phyloP scores from a whole-genome alignment of 2,329 filamentous ascomycete genomes.

The Colletotrichum kahawae region DNA sequence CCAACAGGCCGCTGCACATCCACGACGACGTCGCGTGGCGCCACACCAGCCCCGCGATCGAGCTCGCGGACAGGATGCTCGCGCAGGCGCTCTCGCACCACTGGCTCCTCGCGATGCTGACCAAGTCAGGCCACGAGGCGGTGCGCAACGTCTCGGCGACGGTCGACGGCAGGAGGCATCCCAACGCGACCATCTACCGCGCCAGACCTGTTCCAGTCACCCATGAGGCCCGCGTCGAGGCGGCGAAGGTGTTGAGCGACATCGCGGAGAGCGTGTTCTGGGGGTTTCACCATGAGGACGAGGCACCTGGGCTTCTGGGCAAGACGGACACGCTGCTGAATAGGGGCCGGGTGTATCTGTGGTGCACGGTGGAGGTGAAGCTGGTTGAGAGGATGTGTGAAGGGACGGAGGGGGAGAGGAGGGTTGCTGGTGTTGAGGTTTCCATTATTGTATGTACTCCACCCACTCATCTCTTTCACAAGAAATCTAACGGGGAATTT shows the following conservation, averaged over 20 bases:
- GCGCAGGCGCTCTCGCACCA: neutral
- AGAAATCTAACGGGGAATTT: neutral
- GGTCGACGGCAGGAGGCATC: neutral
- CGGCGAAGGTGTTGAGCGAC: neutral
- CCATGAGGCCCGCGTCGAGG: neutral
- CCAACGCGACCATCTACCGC: neutral
- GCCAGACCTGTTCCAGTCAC: neutral
- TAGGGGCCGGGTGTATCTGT: neutral
- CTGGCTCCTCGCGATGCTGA: neutral
- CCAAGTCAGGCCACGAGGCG: neutral
- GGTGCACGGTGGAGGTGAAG: neutral
- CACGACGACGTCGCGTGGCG: neutral
- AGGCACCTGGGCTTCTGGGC: neutral
- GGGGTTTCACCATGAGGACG: neutral
- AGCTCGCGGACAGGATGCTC: conserved; percentile 4
- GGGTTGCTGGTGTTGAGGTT: neutral
- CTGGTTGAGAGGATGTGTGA: neutral
- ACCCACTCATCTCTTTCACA: neutral
- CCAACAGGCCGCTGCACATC: neutral
- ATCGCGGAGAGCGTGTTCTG: neutral
- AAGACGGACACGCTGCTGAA: neutral
- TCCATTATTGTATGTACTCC: neutral
- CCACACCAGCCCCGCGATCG: neutral
- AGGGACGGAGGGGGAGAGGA: neutral
- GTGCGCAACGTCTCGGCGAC: neutral